These are phyloP conservation scores for Fragaria iinumae DNA, from an alignment of 306 rosid species.

Conservation along the genomic window DNA sequence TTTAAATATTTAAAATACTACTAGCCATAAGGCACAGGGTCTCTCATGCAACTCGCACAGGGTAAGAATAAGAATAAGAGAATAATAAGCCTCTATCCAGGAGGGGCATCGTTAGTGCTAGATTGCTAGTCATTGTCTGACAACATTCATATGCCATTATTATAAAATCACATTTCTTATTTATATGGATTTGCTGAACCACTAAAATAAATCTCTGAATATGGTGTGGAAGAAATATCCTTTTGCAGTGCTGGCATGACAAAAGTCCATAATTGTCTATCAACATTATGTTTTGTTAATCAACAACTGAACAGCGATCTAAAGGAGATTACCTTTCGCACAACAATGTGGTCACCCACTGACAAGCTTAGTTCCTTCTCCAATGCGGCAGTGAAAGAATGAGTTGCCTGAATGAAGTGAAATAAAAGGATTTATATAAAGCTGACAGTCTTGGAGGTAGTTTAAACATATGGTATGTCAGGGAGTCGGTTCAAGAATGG, in stretches of 20 bases:
- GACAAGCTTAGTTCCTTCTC: constrained; percentile 92
- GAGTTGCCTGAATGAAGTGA: constrained; percentile 62
- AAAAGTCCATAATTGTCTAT: not conserved
- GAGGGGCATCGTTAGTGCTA: not conserved
- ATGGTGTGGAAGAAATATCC: not conserved
- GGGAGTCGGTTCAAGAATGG: constrained; percentile 17
- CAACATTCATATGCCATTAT: not conserved
- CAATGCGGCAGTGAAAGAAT: constrained; percentile 59
- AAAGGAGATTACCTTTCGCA: constrained; percentile 67
- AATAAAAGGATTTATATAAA: not conserved
- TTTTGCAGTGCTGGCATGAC: not conserved
- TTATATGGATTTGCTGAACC: not conserved
- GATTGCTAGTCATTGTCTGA: not conserved
- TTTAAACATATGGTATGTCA: not conserved
- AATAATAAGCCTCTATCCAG: not conserved
- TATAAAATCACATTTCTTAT: not conserved
- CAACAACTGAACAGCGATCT: constrained; percentile 12
- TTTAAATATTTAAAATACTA: no score
- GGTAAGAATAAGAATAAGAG: not conserved
- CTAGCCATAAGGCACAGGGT: constrained; percentile 12
- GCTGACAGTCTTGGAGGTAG: not conserved
- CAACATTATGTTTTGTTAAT: not conserved
- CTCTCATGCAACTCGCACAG: constrained; percentile 49
- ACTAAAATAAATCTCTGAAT: not conserved
- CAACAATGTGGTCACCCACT: constrained; percentile 83